These are phyloP conservation scores for Crithidia mellificae DNA, from an alignment of 208 protist genomes.

Conservation along the genomic window DNA sequence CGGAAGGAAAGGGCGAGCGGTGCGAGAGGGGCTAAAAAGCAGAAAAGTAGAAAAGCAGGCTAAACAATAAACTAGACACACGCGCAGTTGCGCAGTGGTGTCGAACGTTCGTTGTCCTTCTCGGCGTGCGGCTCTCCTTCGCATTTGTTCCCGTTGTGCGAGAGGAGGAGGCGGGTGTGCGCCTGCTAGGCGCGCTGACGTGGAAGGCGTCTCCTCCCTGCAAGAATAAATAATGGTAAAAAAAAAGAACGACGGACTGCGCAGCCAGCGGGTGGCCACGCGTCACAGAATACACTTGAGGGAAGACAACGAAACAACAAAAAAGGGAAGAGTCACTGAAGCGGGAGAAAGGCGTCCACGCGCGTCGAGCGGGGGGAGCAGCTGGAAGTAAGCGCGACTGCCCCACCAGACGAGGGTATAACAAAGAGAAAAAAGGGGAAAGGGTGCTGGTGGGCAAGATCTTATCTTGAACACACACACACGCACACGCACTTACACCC, in stretches of 20 bases:
- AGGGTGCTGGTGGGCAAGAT: neutral
- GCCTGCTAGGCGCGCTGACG: neutral
- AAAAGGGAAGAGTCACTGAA: neutral
- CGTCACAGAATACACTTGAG: too few species aligned
- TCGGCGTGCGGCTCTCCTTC: neutral
- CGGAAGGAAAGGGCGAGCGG: too few species aligned
- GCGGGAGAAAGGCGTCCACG: neutral
- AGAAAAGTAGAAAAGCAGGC: neutral
- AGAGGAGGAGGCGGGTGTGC: constrained; percentile 2
- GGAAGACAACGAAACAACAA: neutral
- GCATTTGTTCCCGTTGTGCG: too few species aligned
- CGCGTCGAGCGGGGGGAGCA: neutral
- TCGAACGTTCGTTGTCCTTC: neutral
- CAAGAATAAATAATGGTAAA: neutral
- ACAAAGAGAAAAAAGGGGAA: neutral
- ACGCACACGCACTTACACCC: neutral
- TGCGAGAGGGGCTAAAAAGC: neutral
- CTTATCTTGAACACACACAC: neutral
- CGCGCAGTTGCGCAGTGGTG: neutral
- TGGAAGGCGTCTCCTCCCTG: neutral
- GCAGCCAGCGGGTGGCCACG: neutral
- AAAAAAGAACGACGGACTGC: neutral
- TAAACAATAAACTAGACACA: too few species aligned
- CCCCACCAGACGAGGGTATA: neutral
- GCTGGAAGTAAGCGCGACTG: neutral